Evolutionary conservation across 345 rosid genomes (phyloP).

Genomic region (Sonneratia alba): DNA sequence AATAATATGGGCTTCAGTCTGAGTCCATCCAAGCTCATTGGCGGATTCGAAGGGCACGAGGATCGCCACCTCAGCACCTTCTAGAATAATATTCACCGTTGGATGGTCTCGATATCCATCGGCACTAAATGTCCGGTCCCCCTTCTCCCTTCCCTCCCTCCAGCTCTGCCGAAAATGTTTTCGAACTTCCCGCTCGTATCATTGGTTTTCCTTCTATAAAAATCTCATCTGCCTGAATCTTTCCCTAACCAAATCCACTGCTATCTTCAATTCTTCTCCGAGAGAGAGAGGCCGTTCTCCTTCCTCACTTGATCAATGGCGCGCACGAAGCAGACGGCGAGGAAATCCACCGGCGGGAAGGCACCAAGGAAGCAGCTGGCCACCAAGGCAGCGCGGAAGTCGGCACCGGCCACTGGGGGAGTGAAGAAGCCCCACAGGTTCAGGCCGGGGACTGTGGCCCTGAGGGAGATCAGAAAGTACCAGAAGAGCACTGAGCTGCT

Average conservation of each 20-base stretch:
- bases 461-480: constrained; percentile 23
- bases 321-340: constrained; percentile 16
- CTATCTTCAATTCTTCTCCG: not conserved
- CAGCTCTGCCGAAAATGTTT: not conserved
- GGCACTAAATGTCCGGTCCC: not conserved
- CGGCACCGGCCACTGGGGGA: constrained; percentile 24
- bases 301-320: constrained; percentile 9
- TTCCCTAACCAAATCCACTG: not conserved
- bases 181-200: not conserved
- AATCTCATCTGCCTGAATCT: not conserved
- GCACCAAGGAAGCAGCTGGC: constrained; percentile 25
- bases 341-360: constrained; percentile 22
- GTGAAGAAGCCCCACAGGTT: constrained; percentile 25
- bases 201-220: not conserved
- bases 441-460: constrained; percentile 25
- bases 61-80: no score
- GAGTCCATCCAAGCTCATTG: no score
- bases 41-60: no score
- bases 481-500: constrained; percentile 26
- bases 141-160: not conserved
- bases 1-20: no score
- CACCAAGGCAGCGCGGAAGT: constrained; percentile 21
- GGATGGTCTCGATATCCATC: not conserved
- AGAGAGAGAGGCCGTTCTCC: not conserved
- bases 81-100: not conserved